A percentile compares a stretch with the other conserved stretches of the same genome.
These are phyloP conservation scores for Aphanomyces astaci DNA, from an alignment of 352 stramenopile species.

Conservation along the genomic window DNA sequence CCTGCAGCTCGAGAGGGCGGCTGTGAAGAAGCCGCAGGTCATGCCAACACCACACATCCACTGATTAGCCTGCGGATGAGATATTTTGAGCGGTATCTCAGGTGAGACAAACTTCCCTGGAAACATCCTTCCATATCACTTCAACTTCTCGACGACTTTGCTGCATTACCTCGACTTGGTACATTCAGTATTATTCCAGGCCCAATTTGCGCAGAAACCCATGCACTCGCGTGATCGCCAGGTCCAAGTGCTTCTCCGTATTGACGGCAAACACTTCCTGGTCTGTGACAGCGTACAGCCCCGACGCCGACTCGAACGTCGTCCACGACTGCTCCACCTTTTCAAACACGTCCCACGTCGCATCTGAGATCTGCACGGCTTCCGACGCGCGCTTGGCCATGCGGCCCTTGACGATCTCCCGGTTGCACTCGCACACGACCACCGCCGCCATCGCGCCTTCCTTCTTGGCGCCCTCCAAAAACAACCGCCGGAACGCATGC, in stretches of 20 bases:
- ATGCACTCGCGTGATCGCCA: slow-evolving; percentile 46
- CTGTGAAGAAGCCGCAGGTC: too few relatives aligned
- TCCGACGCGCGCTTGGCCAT: slow-evolving; percentile 47
- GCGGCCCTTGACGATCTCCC: slow-evolving; percentile 54
- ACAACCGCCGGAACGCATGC: slow-evolving; percentile 32
- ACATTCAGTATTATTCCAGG: slow-evolving; percentile 14
- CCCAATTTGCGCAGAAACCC: slow-evolving; percentile 49
- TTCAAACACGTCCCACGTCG: slow-evolving; percentile 60
- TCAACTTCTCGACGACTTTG: too few relatives aligned
- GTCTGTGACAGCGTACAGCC: background rate
- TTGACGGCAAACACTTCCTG: slow-evolving; percentile 44
- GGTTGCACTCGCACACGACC: slow-evolving; percentile 55
- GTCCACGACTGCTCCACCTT: slow-evolving; percentile 47
- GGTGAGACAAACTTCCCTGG: background rate
- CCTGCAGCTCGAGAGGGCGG: too few relatives aligned
- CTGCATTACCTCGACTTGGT: too few relatives aligned
- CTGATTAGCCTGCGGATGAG: too few relatives aligned
- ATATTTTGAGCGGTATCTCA: too few relatives aligned
- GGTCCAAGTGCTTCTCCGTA: slow-evolving; percentile 64
- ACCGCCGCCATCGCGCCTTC: slow-evolving; percentile 49
- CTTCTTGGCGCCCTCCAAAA: slow-evolving; percentile 34
- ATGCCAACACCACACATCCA: too few relatives aligned
- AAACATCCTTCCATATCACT: too few relatives aligned
- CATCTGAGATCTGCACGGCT: slow-evolving; percentile 37
- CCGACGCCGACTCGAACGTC: slow-evolving; percentile 33